Conservation (phyloP, 2,329 filamentous ascomycete species). For the Fusarium paranaense region DNA sequence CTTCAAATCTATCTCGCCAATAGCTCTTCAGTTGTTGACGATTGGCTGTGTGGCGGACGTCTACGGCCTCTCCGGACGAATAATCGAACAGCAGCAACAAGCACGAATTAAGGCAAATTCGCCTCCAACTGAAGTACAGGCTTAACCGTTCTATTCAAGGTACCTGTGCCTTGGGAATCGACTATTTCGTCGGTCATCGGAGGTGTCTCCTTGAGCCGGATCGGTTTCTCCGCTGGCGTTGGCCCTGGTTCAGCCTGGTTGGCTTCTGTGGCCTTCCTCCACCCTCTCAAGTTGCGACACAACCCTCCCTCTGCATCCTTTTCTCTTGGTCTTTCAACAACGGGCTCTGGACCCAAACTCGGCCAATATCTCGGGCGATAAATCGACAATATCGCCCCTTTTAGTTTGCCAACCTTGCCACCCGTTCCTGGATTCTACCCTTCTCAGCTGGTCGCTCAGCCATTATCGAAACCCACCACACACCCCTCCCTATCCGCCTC, state of each 20-base stretch:
- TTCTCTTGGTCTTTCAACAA: background rate
- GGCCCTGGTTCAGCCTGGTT: conserved; percentile 11
- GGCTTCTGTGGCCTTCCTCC: conserved; percentile 11
- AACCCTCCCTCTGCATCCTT: background rate
- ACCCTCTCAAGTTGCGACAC: background rate
- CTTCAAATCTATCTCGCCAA: background rate
- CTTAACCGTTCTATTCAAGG: background rate
- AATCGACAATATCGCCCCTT: background rate
- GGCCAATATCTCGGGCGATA: background rate
- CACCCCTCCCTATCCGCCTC: conserved; percentile 5
- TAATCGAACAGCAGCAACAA: background rate
- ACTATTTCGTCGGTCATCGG: conserved; percentile 6
- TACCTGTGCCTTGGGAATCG: background rate
- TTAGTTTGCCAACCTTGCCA: background rate
- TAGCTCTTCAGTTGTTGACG: background rate
- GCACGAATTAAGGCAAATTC: conserved; percentile 1
- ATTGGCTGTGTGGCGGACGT: background rate
- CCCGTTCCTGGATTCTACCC: conserved; percentile 1
- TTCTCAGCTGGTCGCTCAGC: background rate
- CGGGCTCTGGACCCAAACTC: background rate
- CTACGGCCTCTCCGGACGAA: conserved; percentile 5
- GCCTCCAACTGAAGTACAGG: background rate
- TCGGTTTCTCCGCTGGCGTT: conserved; percentile 29
- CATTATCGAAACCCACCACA: conserved; percentile 4
- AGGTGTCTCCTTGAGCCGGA: conserved; percentile 7